These are phyloP conservation scores for Apophysomyces trapeziformis DNA, from an alignment of 371 early-diverging fungal species.

Conservation along the genomic window DNA sequence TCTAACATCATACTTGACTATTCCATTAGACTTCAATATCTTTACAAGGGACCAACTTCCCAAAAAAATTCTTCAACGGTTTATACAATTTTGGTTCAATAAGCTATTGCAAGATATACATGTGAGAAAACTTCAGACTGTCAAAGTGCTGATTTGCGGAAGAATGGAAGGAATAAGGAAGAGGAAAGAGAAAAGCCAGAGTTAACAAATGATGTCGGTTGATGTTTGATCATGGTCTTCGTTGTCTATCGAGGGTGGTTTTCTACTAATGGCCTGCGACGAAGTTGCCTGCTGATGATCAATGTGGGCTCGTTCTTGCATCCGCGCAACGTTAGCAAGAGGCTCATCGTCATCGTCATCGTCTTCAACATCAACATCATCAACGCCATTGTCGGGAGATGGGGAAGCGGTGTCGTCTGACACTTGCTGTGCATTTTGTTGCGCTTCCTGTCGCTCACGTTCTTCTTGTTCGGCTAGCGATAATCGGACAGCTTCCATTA, in stretches of 20 bases:
- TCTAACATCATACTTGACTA: too few species aligned
- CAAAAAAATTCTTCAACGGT: not conserved
- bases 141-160: not conserved
- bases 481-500: slow-evolving; percentile 87
- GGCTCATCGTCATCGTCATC: not conserved
- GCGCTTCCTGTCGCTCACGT: slow-evolving; percentile 16
- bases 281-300: not conserved
- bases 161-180: not conserved
- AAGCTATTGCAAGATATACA: slow-evolving; percentile 6
- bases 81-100: not conserved
- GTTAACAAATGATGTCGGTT: not conserved
- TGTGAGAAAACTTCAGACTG: not conserved
- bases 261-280: not conserved
- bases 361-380: not conserved
- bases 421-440: not conserved
- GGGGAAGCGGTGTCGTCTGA: not conserved
- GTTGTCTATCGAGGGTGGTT: slow-evolving; percentile 5
- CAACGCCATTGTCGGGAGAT: not conserved
- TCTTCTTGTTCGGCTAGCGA: slow-evolving; percentile 73
- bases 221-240: not conserved
- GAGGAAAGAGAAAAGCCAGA: not conserved
- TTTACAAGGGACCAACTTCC: too few species aligned
- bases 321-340: not conserved
- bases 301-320: not conserved
- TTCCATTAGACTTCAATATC: too few species aligned